Evolutionary conservation across 495 filamentous ascomycete genomes (phyloP).

Genomic region (Tricharina praecox): DNA sequence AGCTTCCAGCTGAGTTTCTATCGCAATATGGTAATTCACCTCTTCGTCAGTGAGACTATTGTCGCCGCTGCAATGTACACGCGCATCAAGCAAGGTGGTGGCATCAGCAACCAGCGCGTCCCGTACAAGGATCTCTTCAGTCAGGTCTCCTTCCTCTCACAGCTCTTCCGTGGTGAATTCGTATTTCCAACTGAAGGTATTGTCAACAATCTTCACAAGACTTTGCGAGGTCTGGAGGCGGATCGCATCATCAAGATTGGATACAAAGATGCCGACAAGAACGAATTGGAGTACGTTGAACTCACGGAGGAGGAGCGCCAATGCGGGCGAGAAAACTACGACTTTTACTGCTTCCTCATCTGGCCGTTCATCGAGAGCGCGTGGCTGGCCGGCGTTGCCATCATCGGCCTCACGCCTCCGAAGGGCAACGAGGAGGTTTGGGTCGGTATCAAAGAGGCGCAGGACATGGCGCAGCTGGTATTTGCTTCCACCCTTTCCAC

Average conservation of each 20-base stretch:
- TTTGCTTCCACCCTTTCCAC: conserved; percentile 11
- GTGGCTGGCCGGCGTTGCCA: conserved; percentile 76
- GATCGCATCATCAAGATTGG: conserved; percentile 65
- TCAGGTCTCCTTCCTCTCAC: conserved; percentile 77
- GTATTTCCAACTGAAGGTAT: conserved; percentile 85
- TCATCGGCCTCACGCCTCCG: conserved; percentile 72
- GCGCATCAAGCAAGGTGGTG: conserved; percentile 72
- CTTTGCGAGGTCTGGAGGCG: conserved; percentile 54
- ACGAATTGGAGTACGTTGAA: conserved; percentile 45
- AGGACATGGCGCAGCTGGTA: conserved; percentile 70
- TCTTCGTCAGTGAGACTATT: conserved; percentile 83
- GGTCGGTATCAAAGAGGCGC: conserved; percentile 60
- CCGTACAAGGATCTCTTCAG: conserved; percentile 48
- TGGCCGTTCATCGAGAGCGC: conserved; percentile 93
- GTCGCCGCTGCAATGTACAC: conserved; percentile 83
- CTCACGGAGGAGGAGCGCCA: conserved; percentile 58
- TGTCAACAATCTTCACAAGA: conserved; percentile 57
- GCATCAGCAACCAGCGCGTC: conserved; percentile 61
- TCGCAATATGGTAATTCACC: conserved; percentile 95
- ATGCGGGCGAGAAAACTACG: conserved; percentile 77
- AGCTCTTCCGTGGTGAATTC: conserved; percentile 88
- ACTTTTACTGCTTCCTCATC: conserved; percentile 95
- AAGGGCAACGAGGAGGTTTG: conserved; percentile 45
- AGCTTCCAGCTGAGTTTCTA: conserved; percentile 91
- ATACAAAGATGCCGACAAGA: conserved; percentile 29